A percentile compares a stretch with the other conserved stretches of the same genome.
These are phyloP conservation scores for Mrakia frigida DNA, from an alignment of 768 basidiomycete genomes.

Conservation along the genomic window DNA sequence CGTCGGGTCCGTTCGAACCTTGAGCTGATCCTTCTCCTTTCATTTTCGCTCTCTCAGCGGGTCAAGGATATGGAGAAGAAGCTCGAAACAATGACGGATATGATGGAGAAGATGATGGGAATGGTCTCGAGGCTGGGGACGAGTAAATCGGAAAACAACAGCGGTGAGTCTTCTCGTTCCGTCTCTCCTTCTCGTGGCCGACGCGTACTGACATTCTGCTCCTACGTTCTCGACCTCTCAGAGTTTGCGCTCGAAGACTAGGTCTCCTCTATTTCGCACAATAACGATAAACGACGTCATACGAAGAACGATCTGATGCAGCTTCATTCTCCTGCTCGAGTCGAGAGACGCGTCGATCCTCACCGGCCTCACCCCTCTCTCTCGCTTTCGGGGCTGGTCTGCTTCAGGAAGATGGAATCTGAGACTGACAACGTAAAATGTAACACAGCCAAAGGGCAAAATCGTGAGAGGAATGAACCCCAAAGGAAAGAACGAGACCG, in stretches of 20 bases:
- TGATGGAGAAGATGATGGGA: conserved; percentile 22
- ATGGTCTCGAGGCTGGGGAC: not conserved
- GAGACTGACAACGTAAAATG: no score
- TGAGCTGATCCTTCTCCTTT: not conserved
- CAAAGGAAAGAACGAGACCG: no score
- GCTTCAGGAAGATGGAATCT: no score
- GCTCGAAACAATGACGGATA: conserved; percentile 1
- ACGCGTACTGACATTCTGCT: not conserved
- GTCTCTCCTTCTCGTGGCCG: not conserved
- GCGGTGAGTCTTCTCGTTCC: not conserved
- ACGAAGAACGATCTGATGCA: no score
- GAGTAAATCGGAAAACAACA: not conserved
- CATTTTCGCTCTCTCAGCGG: not conserved
- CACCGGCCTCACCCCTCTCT: no score
- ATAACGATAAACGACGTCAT: no score
- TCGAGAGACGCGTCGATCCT: no score
- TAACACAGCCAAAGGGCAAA: no score
- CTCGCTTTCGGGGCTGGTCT: no score
- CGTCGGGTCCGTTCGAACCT: no score
- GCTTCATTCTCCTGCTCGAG: no score
- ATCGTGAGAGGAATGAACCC: no score
- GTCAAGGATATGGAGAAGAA: conserved; percentile 15
- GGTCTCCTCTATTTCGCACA: not conserved
- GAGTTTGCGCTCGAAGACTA: not conserved
- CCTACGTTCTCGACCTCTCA: not conserved